A percentile compares a stretch with the other conserved stretches of the same genome.
These are phyloP conservation scores for Leccinum arenicola DNA, from an alignment of 768 basidiomycete species.

Conservation along the genomic window DNA sequence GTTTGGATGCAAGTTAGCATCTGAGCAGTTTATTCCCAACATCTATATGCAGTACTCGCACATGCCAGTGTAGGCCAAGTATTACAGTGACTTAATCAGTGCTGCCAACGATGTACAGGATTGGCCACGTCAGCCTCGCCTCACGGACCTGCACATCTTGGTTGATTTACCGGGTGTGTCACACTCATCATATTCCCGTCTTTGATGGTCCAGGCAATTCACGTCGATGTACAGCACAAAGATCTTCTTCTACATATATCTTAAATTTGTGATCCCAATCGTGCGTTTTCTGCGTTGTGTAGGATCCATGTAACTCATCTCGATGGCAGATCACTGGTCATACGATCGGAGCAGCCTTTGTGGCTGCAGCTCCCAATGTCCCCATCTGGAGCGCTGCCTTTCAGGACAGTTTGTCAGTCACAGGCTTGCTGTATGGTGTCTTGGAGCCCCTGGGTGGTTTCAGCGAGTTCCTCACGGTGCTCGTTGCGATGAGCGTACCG, in stretches of 20 bases:
- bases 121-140: too few species aligned
- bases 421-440: constrained; percentile 41
- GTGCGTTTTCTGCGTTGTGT: constrained; percentile 25
- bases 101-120: too few species aligned
- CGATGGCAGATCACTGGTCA: constrained; percentile 38
- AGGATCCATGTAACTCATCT: neutral
- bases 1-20: too few species aligned
- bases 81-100: too few species aligned
- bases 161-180: too few species aligned
- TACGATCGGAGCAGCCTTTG: constrained; percentile 45
- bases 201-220: neutral
- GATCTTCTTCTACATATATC: constrained; percentile 45
- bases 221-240: constrained; percentile 25
- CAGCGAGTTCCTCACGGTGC: constrained; percentile 45
- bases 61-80: too few species aligned
- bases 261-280: constrained; percentile 41
- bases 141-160: too few species aligned
- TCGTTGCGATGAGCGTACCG: constrained; percentile 52
- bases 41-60: too few species aligned
- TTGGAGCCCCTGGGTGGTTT: constrained; percentile 42
- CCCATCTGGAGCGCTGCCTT: constrained; percentile 41
- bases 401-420: constrained; percentile 39
- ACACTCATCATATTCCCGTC: neutral
- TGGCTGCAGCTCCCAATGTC: constrained; percentile 37
- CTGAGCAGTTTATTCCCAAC: too few species aligned